Conservation (phyloP, 2,329 filamentous ascomycete species). For the Claviceps pusilla region DNA sequence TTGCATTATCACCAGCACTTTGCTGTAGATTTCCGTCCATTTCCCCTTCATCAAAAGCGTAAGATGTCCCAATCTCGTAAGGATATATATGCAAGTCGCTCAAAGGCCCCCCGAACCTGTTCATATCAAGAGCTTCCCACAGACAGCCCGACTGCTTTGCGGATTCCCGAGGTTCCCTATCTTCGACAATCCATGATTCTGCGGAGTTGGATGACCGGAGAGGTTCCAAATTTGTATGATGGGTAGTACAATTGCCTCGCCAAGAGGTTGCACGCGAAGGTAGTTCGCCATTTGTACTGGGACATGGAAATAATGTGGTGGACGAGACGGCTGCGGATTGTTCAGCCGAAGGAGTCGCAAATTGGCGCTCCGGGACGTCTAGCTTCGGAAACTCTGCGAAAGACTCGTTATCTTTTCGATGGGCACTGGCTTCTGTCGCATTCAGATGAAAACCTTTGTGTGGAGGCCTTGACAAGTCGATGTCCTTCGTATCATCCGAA, state of each 20-base stretch:
- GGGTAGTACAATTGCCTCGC: slow-evolving; percentile 1
- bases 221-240: background rate
- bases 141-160: slow-evolving; percentile 1
- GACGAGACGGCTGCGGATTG: background rate
- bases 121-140: background rate
- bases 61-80: background rate
- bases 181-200: slow-evolving; percentile 1
- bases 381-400: background rate
- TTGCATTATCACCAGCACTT: background rate
- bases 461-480: background rate
- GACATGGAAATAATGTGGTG: background rate
- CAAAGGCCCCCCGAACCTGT: background rate
- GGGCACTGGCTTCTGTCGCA: background rate
- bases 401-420: background rate
- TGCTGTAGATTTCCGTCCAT: background rate
- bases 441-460: background rate
- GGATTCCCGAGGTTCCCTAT: slow-evolving; percentile 1
- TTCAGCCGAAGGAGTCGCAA: background rate
- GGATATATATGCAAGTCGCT: background rate
- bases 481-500: background rate
- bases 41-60: background rate
- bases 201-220: slow-evolving; percentile 2
- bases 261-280: slow-evolving; percentile 4
- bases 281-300: background rate
- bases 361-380: background rate